These are phyloP conservation scores for Cladosporium sp. DNA, from an alignment of 2,329 filamentous ascomycete genomes.

Conservation along the genomic window DNA sequence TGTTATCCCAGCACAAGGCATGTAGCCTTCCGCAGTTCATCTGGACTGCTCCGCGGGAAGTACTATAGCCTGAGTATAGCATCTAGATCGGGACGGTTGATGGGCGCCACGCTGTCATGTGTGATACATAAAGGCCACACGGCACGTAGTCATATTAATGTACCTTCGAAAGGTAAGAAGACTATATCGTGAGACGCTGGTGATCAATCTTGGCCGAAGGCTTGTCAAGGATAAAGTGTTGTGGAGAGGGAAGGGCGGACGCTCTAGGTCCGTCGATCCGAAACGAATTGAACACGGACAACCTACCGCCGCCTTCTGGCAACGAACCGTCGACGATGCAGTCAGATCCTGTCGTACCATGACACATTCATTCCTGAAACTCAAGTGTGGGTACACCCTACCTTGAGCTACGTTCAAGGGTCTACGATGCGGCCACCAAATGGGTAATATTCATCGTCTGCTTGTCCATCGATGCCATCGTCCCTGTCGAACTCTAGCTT, in stretches of 20 bases:
- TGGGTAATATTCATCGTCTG: neutral
- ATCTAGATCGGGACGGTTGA: neutral
- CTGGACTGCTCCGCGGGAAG: neutral
- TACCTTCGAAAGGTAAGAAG: neutral
- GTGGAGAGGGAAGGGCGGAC: neutral
- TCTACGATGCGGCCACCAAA: neutral
- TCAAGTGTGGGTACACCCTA: neutral
- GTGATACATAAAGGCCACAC: neutral
- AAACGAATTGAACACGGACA: neutral
- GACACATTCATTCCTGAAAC: neutral
- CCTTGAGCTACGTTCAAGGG: neutral
- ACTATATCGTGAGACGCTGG: neutral
- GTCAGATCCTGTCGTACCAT: neutral
- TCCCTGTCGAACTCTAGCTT: neutral
- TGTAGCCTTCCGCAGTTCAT: neutral
- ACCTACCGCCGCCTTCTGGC: neutral
- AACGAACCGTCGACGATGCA: neutral
- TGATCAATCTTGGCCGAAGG: neutral
- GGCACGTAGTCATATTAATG: neutral
- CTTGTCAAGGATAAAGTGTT: neutral
- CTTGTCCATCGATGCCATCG: neutral
- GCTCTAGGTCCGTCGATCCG: constrained; percentile 3
- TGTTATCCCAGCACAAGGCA: neutral
- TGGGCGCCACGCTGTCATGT: neutral
- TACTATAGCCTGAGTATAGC: constrained; percentile 1